A percentile compares a stretch with the other conserved stretches of the same genome.
These are phyloP conservation scores for Apiospora malaysiana DNA, from an alignment of 2,329 filamentous ascomycete species.

Conservation along the genomic window DNA sequence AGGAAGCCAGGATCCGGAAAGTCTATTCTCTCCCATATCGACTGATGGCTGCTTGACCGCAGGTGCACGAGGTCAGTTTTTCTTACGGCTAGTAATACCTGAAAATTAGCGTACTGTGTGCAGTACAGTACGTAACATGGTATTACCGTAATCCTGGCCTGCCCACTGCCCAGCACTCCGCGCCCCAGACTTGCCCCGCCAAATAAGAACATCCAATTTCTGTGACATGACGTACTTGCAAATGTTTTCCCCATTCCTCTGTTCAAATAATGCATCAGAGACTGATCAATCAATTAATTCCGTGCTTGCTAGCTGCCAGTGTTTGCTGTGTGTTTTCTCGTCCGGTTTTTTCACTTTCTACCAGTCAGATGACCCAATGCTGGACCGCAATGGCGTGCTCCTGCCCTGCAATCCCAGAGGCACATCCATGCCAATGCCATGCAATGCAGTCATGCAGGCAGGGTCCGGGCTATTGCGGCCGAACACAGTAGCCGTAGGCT, in stretches of 20 bases:
- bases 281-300: not conserved
- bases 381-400: not conserved
- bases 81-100: too few species aligned
- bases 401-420: not conserved
- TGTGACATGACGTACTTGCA: not conserved
- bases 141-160: not conserved
- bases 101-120: not conserved
- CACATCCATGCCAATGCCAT: not conserved
- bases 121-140: not conserved
- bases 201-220: conserved; percentile 9
- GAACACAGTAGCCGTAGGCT: conserved; percentile 14
- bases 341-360: not conserved
- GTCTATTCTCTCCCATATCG: not conserved
- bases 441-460: not conserved
- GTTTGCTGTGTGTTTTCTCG: not conserved
- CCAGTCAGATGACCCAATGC: conserved; percentile 1
- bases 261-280: too few species aligned
- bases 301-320: too few species aligned
- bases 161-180: not conserved
- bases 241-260: not conserved
- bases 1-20: not conserved
- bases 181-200: conserved; percentile 7
- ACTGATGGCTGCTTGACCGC: not conserved
- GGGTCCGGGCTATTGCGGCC: conserved; percentile 6
- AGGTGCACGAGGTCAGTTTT: not conserved